Evolutionary conservation across 1,284 basidiomycete genomes (phyloP), one percentile per base, ranked within the genome.

Genomic region (Tilletia caries): DNA sequence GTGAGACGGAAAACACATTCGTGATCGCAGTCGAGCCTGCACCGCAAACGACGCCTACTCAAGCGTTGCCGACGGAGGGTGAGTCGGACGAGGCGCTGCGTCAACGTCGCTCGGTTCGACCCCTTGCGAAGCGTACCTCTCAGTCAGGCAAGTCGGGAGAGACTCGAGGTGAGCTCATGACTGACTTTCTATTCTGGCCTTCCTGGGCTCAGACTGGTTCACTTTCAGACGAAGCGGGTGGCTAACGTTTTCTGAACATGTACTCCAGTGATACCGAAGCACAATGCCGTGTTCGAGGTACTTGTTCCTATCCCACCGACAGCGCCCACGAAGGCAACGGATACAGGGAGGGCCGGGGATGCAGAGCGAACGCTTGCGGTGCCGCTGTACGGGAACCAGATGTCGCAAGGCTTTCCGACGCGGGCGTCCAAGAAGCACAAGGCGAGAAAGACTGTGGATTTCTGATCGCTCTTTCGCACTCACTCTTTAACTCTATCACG

Each of bases 361-460:
- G 50, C 54, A 29, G 25, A 18, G 13, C 54, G 8, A 4, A 27
- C 27, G 32, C 32, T 60, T 18, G 27, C 54, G 5, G 54, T 60
- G 32, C 54, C 54, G 23, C 54, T 60, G 2, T 60, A 60, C 27
- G 54, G 54, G 8, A 60, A 60, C 3, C 54, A 60, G 54, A 60
- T 60, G 54, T 29, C 54, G 2, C 54, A 60, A 27, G 18, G 20
- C n/a, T 60, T 60, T 25, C 54, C 54, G 23, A 60, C 54, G 32
- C 54, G 54, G 5, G 54, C 54, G 54, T 27, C 54, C n/a, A 60
- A 32, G 8, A 60, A 60, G 29, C 54, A 60, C 54, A 60, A 60
- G 54, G 54, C 54, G 23, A 5, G 32, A 8, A 60, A 60, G 54
- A 33, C 23, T 6, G 32, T 60, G 1, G 54, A 60, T 32, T 60